These are phyloP conservation scores for Borovskyia barvae DNA, from an alignment of 208 protist species.

Conservation along the genomic window DNA sequence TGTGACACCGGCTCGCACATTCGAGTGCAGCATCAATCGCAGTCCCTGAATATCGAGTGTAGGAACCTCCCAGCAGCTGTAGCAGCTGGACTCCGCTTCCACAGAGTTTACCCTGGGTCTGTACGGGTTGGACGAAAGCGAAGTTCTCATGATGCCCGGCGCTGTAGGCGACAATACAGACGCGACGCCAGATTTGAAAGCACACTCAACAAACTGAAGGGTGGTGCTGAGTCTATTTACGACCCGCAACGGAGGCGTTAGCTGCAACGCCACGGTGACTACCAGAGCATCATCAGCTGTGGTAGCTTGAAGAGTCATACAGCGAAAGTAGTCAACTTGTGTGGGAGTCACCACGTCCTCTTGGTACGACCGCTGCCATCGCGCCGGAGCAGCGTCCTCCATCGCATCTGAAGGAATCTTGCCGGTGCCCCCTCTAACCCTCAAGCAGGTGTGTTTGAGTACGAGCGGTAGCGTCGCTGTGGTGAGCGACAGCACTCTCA, in stretches of 20 bases:
- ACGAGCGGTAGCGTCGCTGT: constrained; percentile 31
- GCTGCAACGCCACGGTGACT: constrained; percentile 8
- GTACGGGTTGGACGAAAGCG: constrained; percentile 4
- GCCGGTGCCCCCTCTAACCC: too few species aligned
- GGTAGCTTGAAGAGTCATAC: constrained; percentile 14
- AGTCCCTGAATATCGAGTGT: constrained; percentile 16
- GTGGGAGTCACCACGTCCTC: too few species aligned
- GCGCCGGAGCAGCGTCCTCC: too few species aligned
- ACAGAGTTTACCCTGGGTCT: constrained; percentile 18
- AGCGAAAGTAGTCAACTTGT: constrained; percentile 4
- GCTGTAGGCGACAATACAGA: background rate
- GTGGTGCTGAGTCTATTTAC: constrained; percentile 23
- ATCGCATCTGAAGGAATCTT: too few species aligned
- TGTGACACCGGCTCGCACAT: constrained; percentile 10
- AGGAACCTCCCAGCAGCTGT: constrained; percentile 30
- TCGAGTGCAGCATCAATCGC: constrained; percentile 20
- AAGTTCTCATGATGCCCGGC: constrained; percentile 1
- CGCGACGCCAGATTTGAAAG: background rate
- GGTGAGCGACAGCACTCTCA: constrained; percentile 37
- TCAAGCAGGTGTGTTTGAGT: constrained; percentile 30
- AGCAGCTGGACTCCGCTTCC: constrained; percentile 8
- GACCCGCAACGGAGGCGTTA: constrained; percentile 11
- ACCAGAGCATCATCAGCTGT: constrained; percentile 1
- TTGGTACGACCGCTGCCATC: too few species aligned
- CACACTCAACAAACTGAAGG: constrained; percentile 11